Evolutionary conservation across 371 early-diverging fungal species (phyloP), one percentile per base, ranked within the genome.

Genomic region (Mortierella sp.): DNA sequence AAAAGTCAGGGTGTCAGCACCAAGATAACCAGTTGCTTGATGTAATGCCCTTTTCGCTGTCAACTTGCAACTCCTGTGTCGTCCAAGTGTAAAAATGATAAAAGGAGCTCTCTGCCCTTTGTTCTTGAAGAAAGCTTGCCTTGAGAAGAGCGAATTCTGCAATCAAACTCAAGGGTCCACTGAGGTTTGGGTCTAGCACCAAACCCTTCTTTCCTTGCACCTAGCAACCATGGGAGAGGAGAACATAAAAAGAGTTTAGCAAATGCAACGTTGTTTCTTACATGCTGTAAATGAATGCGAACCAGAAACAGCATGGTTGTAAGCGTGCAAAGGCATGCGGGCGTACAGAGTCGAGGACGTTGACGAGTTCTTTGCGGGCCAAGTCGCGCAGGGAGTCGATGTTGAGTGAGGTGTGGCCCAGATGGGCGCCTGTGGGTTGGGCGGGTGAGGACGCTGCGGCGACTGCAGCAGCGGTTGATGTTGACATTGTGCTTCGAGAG

Each of bases 201-300:
- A 98, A 90, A 18, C 94, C 95, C 87, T 98, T 98, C 79, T 93
- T 92, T 51, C 98, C 98, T 80, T 96, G 93, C 46, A 97, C 96
- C 97, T 96, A 70, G 43, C 70, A 43, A 51, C 4, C 32, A 74
- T 65, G 48, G 58, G 27, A 2, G 29, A n/a, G 32, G 80, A 72
- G 58, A 38, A 70, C 14, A 12, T 70, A 21, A 0, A 27, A 58
- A 12, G 12, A 11, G 12, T 11, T 58, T n/a, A 12, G 58, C 58
- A 27, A 27, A 3, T 11, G 58, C 29, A 58, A 12, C 11, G 56
- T 24, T 55, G n/a, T 55, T 55, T 55, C 56, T n/a, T 24, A 1
- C 56, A 11, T 27, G 27, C 56, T n/a, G 56, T 46, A 46, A 46
- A 46, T 12, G 48, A 46, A 46, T 46, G 48, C 3, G 48, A 46